These are phyloP conservation scores for Sphaerobolus stellatus DNA, from an alignment of 1,284 basidiomycete species.

Conservation along the genomic window DNA sequence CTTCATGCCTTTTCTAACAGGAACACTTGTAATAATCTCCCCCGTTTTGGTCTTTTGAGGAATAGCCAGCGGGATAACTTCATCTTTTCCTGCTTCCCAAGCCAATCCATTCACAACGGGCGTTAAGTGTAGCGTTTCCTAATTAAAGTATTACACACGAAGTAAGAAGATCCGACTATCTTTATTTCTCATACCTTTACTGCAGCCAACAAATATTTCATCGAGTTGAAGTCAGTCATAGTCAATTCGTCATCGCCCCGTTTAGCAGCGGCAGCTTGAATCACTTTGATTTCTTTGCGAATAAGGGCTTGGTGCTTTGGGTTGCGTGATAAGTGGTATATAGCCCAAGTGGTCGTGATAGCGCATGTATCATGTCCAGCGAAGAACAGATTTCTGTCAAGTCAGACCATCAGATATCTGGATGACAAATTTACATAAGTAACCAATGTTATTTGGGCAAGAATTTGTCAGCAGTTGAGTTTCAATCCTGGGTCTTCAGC, in stretches of 20 bases:
- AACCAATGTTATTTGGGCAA: constrained; percentile 45
- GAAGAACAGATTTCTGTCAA: constrained; percentile 56
- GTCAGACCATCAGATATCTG: not conserved
- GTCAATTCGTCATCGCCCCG: constrained; percentile 43
- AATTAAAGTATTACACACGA: too few relatives aligned
- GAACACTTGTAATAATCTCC: constrained; percentile 32
- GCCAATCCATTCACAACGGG: constrained; percentile 25
- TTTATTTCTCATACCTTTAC: too few relatives aligned
- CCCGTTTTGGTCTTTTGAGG: constrained; percentile 26
- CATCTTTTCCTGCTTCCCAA: constrained; percentile 27
- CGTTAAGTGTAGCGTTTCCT: constrained; percentile 35
- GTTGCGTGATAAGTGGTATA: constrained; percentile 42
- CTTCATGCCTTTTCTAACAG: constrained; percentile 33
- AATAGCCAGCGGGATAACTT: constrained; percentile 33
- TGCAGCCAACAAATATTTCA: constrained; percentile 51
- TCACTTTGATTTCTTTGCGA: constrained; percentile 39
- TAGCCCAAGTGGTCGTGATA: constrained; percentile 46
- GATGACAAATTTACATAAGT: too few relatives aligned
- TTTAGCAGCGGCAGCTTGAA: constrained; percentile 34
- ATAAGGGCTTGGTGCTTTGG: constrained; percentile 39
- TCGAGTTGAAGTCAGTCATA: constrained; percentile 46
- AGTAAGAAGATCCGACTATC: too few relatives aligned
- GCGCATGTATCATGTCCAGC: constrained; percentile 58
- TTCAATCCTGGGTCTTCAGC: constrained; percentile 42
- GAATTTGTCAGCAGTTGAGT: constrained; percentile 50